Conservation (phyloP, 2,329 filamentous ascomycete genomes). For the Endoconidiophora laricicola region DNA sequence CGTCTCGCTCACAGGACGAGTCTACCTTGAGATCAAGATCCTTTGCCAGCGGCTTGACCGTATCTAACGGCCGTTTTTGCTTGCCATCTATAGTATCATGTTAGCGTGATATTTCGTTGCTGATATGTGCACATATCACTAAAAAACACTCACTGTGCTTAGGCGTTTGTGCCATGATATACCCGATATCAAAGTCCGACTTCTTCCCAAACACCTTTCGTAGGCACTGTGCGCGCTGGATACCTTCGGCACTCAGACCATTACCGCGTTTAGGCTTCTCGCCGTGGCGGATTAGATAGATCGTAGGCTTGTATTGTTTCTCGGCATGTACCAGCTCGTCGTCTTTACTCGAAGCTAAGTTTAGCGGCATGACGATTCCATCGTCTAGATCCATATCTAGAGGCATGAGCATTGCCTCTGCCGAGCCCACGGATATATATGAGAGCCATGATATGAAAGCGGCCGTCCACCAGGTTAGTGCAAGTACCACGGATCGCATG, state of each 20-base stretch:
- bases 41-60: conserved; percentile 36
- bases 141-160: conserved; percentile 24
- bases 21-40: conserved; percentile 40
- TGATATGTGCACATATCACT: background rate
- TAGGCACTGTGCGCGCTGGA: conserved; percentile 42
- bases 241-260: conserved; percentile 34
- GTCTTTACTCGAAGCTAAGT: too few species aligned
- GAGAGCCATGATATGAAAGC: too few species aligned
- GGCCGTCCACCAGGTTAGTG: too few species aligned
- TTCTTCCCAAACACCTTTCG: conserved; percentile 34
- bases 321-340: too few species aligned
- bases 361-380: too few species aligned
- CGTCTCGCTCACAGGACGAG: conserved; percentile 37
- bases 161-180: conserved; percentile 40
- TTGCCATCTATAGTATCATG: conserved; percentile 26
- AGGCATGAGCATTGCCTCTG: too few species aligned
- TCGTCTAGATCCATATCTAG: too few species aligned
- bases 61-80: conserved; percentile 36
- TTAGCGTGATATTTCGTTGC: background rate
- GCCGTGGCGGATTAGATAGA: conserved; percentile 48
- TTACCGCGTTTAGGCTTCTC: conserved; percentile 39
- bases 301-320: conserved; percentile 24
- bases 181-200: conserved; percentile 36
- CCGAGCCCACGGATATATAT: too few species aligned
- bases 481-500: too few species aligned